Evolutionary conservation across 345 rosid species (phyloP).

Genomic region (Boechera divaricarpa): DNA sequence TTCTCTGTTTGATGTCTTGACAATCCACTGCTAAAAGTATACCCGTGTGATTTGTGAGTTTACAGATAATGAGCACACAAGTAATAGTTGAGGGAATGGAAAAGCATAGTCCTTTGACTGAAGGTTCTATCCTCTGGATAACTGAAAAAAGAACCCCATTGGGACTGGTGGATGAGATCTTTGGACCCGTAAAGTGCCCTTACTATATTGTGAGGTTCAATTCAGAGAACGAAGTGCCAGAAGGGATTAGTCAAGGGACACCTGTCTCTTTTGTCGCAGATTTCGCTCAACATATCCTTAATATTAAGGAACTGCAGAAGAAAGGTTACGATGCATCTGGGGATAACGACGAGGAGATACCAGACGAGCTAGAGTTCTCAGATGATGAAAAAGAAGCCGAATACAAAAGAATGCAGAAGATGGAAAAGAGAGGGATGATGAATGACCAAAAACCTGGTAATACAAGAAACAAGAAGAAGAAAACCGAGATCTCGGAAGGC

Average conservation of each 20-base stretch:
- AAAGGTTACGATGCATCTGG: slow-evolving; percentile 99
- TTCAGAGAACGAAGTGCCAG: slow-evolving; percentile 83
- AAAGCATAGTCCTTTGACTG: slow-evolving; percentile 79
- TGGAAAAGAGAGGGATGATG: slow-evolving; percentile 68
- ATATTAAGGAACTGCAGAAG: slow-evolving; percentile 69
- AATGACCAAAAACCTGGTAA: slow-evolving; percentile 54
- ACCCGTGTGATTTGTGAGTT: slow-evolving; percentile 24
- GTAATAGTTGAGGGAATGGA: slow-evolving; percentile 87
- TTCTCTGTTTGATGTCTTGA: slow-evolving; percentile 28
- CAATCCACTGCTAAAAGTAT: slow-evolving; percentile 16
- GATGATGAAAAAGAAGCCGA: slow-evolving; percentile 97
- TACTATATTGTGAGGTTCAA: slow-evolving; percentile 90
- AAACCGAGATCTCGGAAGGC: slow-evolving; percentile 54
- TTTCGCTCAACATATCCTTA: slow-evolving; percentile 76
- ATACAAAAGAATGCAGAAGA: slow-evolving; percentile 64
- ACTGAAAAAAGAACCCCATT: slow-evolving; percentile 65
- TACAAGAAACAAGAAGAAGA: slow-evolving; percentile 61
- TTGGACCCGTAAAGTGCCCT: slow-evolving; percentile 92
- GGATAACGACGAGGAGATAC: slow-evolving; percentile 88
- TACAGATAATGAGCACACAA: slow-evolving; percentile 71
- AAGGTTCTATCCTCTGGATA: slow-evolving; percentile 91
- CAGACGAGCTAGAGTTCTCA: slow-evolving; percentile 84
- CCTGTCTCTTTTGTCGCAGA: slow-evolving; percentile 77
- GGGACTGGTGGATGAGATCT: slow-evolving; percentile 88
- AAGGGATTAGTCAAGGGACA: slow-evolving; percentile 63